Conservation (phyloP, 805 yeast species). For the Barnettozyma californica region DNA sequence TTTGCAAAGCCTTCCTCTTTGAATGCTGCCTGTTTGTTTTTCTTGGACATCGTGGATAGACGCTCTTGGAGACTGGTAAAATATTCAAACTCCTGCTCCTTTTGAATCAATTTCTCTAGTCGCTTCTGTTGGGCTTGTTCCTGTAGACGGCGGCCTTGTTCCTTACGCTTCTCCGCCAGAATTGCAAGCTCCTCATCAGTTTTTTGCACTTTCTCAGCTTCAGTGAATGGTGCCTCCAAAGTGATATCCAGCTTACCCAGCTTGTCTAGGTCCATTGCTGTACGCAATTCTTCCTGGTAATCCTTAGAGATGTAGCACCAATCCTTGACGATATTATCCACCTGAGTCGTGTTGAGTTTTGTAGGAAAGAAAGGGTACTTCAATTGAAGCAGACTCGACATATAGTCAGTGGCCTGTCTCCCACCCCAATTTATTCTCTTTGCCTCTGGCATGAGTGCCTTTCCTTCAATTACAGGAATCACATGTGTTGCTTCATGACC, state of each 20-base stretch:
- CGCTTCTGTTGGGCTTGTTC: conserved; percentile 88
- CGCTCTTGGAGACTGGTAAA: conserved; percentile 54
- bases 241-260: conserved; percentile 69
- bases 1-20: conserved; percentile 76
- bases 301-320: conserved; percentile 72
- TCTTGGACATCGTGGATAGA: conserved; percentile 44
- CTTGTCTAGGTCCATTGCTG: conserved; percentile 52
- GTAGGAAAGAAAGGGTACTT: conserved; percentile 93
- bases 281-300: conserved; percentile 58
- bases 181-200: conserved; percentile 74
- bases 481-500: conserved; percentile 81
- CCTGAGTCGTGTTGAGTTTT: conserved; percentile 57
- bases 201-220: conserved; percentile 61
- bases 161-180: conserved; percentile 75
- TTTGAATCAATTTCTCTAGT: conserved; percentile 70
- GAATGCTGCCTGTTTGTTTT: conserved; percentile 48
- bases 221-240: conserved; percentile 76
- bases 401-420: conserved; percentile 56
- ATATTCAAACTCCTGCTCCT: conserved; percentile 75
- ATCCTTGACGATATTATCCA: conserved; percentile 63
- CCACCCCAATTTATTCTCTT: conserved; percentile 95
- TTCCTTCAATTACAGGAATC: conserved; percentile 74
- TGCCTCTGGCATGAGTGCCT: conserved; percentile 57
- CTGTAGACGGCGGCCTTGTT: conserved; percentile 83
- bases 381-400: conserved; percentile 58